phyloP scores from a whole-genome alignment of 306 rosid genomes.

The Ceratonia siliqua region DNA sequence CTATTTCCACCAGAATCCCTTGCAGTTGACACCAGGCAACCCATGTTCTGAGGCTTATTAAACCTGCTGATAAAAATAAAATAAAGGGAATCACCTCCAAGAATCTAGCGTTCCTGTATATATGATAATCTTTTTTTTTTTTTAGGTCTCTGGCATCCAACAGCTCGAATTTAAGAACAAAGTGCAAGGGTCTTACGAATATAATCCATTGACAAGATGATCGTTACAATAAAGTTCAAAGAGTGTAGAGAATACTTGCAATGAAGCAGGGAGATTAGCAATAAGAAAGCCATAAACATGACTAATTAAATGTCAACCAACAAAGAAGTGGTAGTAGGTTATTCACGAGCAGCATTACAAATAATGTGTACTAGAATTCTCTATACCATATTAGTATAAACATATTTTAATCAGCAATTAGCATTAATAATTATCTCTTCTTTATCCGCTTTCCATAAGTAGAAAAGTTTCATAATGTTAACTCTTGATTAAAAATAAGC shows the following conservation, averaged over 20 bases:
- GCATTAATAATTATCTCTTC: conserved; percentile 28
- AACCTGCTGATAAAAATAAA: conserved; percentile 43
- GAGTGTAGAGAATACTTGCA: conserved; percentile 36
- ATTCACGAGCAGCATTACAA: conserved; percentile 66
- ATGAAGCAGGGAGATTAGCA: conserved; percentile 47
- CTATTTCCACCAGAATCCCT: conserved; percentile 81
- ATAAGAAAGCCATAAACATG: conserved; percentile 41
- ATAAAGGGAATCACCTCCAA: conserved; percentile 37
- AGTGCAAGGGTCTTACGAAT: conserved; percentile 29
- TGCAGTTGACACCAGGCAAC: conserved; percentile 76
- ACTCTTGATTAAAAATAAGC: conserved; percentile 28
- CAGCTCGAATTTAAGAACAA: conserved; percentile 15
- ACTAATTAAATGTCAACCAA: conserved; percentile 71
- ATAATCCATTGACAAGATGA: conserved; percentile 28
- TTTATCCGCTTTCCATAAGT: conserved; percentile 32
- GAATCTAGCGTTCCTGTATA: conserved; percentile 16
- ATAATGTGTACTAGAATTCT: conserved; percentile 51
- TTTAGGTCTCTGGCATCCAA: conserved; percentile 21
- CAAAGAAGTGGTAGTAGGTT: conserved; percentile 73
- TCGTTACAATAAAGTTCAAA: conserved; percentile 27
- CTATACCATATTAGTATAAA: conserved; percentile 39
- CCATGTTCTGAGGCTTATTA: conserved; percentile 63
- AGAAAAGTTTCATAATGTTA: conserved; percentile 20
- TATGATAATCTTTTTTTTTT: neutral
- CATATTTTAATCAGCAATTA: conserved; percentile 22